Base-by-base conservation (phyloP, 345 rosid species). In the Syzygium grande region DNA sequence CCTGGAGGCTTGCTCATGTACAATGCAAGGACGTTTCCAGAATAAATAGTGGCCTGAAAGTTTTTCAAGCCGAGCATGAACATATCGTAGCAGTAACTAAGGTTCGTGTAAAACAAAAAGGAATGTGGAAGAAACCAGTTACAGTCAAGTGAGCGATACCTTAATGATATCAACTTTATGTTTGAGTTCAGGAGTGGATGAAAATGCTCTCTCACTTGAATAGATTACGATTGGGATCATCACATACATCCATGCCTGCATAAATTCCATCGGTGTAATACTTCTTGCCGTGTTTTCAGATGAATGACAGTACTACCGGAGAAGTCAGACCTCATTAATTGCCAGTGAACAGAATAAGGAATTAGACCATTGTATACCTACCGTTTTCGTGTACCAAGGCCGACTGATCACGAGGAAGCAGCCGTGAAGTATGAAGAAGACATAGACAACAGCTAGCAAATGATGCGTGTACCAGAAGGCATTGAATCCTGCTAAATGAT, bases 381-480 rank as follows among this genome's bases (percentile, higher is more conserved):
- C 99, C 92, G 98, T 96, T 92, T 93, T 98, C 21, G 87, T 23
- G 88, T 93, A 90, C 98, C 99, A 96, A 34, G 97, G 96, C 91
- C 94, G 92, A 77, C 83, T 77, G 65, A 95, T 38, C 89, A 98
- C 90, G 86, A 98, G 96, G 92, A 88, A 89, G 91, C 91, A 92
- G 86, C 99, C 98, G 87, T 98, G 99, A 85, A 94, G 9, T 84
- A 97, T 84, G 15, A 94, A 89, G 61, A 96, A 90, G 65, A 95
- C 30, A 90, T 98, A 96, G 84, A 92, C 98, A 80, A 96, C 84
- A 38, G 84, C 89, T 12, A 98, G 90, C 93, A 98, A 90, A 91
- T 98, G 99, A 89, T 98, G 99, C 23, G 99, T 92, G 89, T 95
- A 96, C 99, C 99, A 96, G 87, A 98, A 96, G 79, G 99, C 88